Evolutionary conservation across 257 asterid genomes (phyloP), one percentile per base, ranked within the genome.

Genomic region (Penstemon barbatus): DNA sequence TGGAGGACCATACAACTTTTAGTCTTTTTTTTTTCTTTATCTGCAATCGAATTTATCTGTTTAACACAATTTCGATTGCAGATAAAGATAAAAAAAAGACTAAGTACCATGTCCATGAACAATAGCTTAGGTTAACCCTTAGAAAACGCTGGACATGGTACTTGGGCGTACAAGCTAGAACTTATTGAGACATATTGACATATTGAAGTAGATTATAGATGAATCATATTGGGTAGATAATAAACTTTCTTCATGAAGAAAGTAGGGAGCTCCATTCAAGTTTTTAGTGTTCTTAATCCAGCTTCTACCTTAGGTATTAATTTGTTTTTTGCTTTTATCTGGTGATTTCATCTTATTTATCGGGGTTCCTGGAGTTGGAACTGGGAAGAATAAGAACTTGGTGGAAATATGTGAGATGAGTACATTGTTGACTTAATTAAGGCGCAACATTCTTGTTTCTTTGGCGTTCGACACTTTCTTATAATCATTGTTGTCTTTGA

Each of bases 401-500:
- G 8, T 80, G 63, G 15, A 49, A 53, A 60, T 41, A 42, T 68
- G 25, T 48, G 49, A 55, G 40, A 48, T 63, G 44, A 45, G 19
- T 25, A 39, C 53, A 56, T 66, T 67, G 68, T 67, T 61, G n/a
- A 68, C 64, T 68, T 65, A 39, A 56, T 39, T 13, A 13, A 60
- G 53, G 40, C 6, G 46, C 41, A 6, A 19, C 3, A 56, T 55
- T 42, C 61, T 52, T 44, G 39, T 43, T 66, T 60, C 55, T 67
- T 15, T 66, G 8, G 63, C 59, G 56, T 65, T 54, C 64, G 58
- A 56, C n/a, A 53, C 53, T 49, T 13, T 56, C 56, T 79, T 40
- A 59, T 75, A 45, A 13, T 37, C 8, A 25, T 51, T 58, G 45
- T 44, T 56, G 64, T 79, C 68, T 68, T 74, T 67, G 83, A 75